Conservation (phyloP, 2,329 filamentous ascomycete species). For the Talaromyces funiculosus region DNA sequence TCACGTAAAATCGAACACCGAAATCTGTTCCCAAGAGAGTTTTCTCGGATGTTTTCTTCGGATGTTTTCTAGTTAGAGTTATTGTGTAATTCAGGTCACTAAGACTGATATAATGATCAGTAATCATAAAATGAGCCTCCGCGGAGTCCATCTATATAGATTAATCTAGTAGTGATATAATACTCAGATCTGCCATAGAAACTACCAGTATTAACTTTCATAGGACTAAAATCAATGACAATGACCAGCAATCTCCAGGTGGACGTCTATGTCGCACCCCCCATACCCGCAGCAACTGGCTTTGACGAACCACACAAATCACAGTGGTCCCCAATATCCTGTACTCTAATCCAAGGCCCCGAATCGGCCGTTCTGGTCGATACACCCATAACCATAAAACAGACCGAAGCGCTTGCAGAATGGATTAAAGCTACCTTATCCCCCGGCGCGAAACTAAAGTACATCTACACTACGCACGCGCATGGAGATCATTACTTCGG, state of each 20-base stretch:
- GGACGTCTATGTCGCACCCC: constrained; percentile 6
- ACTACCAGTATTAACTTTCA: background rate
- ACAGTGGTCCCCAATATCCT: constrained; percentile 11
- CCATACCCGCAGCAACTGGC: background rate
- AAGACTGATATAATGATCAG: background rate
- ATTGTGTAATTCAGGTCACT: background rate
- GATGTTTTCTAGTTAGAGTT: background rate
- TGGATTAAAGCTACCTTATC: constrained; percentile 34
- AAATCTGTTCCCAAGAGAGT: background rate
- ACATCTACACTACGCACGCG: constrained; percentile 41
- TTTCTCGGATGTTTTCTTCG: background rate
- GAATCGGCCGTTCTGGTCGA: constrained; percentile 36
- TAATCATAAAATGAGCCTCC: background rate
- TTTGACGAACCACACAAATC: background rate
- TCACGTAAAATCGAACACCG: background rate
- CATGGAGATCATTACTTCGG: constrained; percentile 41
- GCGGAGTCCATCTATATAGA: background rate
- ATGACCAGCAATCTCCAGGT: background rate
- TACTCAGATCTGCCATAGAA: background rate
- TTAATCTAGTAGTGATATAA: background rate
- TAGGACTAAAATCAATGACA: background rate
- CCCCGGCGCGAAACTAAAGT: constrained; percentile 23
- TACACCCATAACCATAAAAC: constrained; percentile 25
- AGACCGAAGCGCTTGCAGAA: constrained; percentile 26
- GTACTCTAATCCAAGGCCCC: constrained; percentile 23